A percentile compares a stretch with the other conserved stretches of the same genome.
phyloP scores from a whole-genome alignment of 1,139 yeast species.

The Yamadazyma triangularis region DNA sequence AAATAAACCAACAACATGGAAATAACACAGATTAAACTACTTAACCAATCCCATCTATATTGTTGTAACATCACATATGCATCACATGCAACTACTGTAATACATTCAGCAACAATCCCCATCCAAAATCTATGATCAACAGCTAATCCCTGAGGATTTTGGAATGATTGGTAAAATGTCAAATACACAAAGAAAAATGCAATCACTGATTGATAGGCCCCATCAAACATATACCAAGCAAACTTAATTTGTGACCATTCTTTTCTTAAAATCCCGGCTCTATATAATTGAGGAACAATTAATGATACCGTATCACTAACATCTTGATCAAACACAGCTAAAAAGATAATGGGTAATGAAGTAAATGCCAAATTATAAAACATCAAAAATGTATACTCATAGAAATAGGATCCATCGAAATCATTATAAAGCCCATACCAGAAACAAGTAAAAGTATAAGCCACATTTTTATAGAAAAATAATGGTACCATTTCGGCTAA shows the following conservation, averaged over 20 bases:
- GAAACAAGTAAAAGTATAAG: conserved; percentile 56
- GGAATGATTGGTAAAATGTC: conserved; percentile 41
- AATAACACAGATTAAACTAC: conserved; percentile 42
- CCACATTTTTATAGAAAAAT: conserved; percentile 60
- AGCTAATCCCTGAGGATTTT: conserved; percentile 43
- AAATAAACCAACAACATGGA: conserved; percentile 51
- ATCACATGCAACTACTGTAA: conserved; percentile 51
- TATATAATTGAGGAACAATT: conserved; percentile 55
- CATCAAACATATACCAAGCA: conserved; percentile 55
- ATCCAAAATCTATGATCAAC: conserved; percentile 59
- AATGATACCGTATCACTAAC: conserved; percentile 54
- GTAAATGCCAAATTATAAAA: conserved; percentile 64
- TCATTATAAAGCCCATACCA: conserved; percentile 57
- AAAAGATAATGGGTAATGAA: conserved; percentile 55
- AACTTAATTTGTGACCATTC: conserved; percentile 55
- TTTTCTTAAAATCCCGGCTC: conserved; percentile 47
- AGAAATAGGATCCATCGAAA: conserved; percentile 60
- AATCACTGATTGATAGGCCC: conserved; percentile 53
- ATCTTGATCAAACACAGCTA: conserved; percentile 61
- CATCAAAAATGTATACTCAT: conserved; percentile 60
- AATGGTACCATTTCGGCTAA: conserved; percentile 64
- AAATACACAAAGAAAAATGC: conserved; percentile 55
- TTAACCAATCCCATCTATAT: conserved; percentile 59
- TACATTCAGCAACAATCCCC: conserved; percentile 46
- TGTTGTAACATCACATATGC: conserved; percentile 52